Conservation (phyloP, 2,329 filamentous ascomycete genomes). For the Ilyonectria sp. region DNA sequence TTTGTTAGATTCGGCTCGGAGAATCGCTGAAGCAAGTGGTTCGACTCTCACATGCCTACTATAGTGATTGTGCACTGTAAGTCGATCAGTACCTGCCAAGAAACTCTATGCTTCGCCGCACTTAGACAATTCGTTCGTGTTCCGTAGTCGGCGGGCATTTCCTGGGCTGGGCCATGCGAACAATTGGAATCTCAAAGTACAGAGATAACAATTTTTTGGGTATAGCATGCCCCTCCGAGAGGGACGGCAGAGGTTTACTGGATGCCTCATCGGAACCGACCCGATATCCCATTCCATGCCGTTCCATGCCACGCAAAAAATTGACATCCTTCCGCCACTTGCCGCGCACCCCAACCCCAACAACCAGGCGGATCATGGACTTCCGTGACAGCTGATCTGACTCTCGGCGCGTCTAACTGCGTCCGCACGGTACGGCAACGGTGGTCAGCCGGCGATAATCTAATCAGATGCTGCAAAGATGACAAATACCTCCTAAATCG, state of each 20-base stretch:
- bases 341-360: conserved; percentile 1
- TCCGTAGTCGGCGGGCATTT: background rate
- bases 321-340: background rate
- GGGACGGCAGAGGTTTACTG: background rate
- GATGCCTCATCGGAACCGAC: background rate
- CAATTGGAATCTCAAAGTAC: background rate
- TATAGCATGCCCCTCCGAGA: background rate
- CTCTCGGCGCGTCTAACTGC: conserved; percentile 14
- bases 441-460: conserved; percentile 29
- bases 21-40: background rate
- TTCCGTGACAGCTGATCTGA: conserved; percentile 24
- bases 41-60: background rate
- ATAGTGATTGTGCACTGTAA: background rate
- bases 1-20: background rate
- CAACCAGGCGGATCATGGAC: conserved; percentile 13
- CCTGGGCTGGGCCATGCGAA: background rate
- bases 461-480: conserved; percentile 43
- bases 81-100: background rate
- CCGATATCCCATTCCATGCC: conserved; percentile 7
- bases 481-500: conserved; percentile 39
- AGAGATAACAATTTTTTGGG: background rate
- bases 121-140: background rate
- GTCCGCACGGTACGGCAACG: conserved; percentile 5
- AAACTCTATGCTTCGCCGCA: background rate
- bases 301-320: background rate